Conservation (phyloP, 148 eudicot species). For the Vaccinium macrocarpon region DNA sequence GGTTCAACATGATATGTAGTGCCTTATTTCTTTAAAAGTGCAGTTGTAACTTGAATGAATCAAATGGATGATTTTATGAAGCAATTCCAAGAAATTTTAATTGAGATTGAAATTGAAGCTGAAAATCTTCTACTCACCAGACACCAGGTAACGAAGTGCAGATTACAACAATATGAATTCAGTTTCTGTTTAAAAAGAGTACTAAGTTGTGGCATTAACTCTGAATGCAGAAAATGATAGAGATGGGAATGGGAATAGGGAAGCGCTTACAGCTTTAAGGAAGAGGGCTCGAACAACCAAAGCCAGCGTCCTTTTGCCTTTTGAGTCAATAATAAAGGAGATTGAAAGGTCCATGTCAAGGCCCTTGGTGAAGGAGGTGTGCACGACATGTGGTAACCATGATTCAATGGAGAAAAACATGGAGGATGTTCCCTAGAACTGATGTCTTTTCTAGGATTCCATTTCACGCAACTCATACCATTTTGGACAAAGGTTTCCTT, state of each 20-base stretch:
- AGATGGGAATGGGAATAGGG: conserved; percentile 80
- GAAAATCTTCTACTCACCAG: conserved; percentile 74
- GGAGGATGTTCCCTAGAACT: conserved; percentile 82
- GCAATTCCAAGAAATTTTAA: conserved; percentile 44
- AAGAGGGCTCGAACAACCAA: conserved; percentile 82
- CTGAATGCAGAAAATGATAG: conserved; percentile 68
- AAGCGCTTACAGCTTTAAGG: conserved; percentile 85
- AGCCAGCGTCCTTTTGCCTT: conserved; percentile 71
- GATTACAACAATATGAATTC: not conserved
- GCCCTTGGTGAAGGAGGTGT: conserved; percentile 80
- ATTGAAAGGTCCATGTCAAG: conserved; percentile 53
- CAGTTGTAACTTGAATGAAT: conserved; percentile 7
- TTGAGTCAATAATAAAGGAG: conserved; percentile 79
- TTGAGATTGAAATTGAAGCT: conserved; percentile 74
- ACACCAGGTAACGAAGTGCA: conserved; percentile 55
- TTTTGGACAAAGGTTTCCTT: conserved; percentile 70
- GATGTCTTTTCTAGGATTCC: conserved; percentile 77
- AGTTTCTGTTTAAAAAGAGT: not conserved
- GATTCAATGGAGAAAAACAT: conserved; percentile 67
- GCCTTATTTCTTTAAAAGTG: not conserved
- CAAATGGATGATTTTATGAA: conserved; percentile 54
- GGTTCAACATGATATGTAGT: not conserved
- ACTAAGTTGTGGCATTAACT: not conserved
- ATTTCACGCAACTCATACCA: conserved; percentile 88
- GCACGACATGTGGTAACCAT: conserved; percentile 87